phyloP scores from a whole-genome alignment of 1,284 basidiomycete species.

The Inonotus obliquus region DNA sequence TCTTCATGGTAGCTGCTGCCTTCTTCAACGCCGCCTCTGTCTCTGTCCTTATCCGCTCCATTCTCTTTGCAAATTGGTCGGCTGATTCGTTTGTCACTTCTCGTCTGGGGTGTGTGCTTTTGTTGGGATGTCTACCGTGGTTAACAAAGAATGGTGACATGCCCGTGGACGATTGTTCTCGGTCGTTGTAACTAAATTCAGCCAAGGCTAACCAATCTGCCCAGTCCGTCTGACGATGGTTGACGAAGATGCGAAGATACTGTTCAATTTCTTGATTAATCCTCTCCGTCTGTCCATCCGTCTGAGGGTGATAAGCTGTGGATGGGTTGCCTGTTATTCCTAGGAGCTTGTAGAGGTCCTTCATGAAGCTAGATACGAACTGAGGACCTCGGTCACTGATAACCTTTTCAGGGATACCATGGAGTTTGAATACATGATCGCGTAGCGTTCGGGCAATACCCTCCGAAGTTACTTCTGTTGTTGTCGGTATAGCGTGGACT shows the following conservation, averaged over 20 bases:
- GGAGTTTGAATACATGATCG: not conserved
- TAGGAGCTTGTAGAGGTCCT: not conserved
- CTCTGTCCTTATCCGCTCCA: too few species aligned
- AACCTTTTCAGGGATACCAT: not conserved
- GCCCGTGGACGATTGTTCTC: not conserved
- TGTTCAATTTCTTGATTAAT: conserved; percentile 9
- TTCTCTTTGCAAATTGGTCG: too few species aligned
- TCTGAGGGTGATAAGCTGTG: conserved; percentile 32
- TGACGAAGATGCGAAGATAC: not conserved
- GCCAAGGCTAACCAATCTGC: not conserved
- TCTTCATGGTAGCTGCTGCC: too few species aligned
- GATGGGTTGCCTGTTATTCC: not conserved
- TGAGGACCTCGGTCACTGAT: not conserved
- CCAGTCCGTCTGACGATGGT: not conserved
- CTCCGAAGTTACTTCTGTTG: not conserved
- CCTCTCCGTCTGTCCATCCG: not conserved
- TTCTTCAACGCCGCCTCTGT: too few species aligned
- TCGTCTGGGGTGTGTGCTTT: too few species aligned
- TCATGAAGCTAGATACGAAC: not conserved
- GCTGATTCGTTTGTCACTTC: too few species aligned
- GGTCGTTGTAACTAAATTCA: conserved; percentile 1
- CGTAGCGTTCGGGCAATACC: not conserved
- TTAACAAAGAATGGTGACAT: not conserved
- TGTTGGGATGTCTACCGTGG: not conserved
- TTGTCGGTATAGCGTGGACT: not conserved